A percentile compares a stretch with the other conserved stretches of the same genome.
Evolutionary conservation across 768 basidiomycete genomes (phyloP).

Genomic region (Phylloporus arenicola): DNA sequence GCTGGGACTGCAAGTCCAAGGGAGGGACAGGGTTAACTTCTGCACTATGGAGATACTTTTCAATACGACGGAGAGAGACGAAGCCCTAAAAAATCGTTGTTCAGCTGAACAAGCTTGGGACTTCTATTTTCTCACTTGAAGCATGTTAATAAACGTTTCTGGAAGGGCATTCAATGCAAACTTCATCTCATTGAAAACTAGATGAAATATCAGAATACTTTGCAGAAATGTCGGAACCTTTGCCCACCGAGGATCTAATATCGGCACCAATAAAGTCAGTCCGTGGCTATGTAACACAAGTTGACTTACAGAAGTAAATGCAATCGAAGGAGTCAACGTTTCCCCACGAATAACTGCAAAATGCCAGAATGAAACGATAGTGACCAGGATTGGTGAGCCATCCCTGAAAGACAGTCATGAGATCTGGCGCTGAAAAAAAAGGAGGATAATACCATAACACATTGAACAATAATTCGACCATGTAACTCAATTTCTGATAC

Average conservation of each 20-base stretch:
- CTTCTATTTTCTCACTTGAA: conserved; percentile 49
- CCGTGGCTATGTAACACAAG: not conserved
- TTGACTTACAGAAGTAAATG: conserved; percentile 62
- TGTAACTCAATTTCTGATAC: conserved; percentile 82
- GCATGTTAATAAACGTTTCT: conserved; percentile 84
- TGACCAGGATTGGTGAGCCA: conserved; percentile 51
- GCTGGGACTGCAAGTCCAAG: conserved; percentile 49
- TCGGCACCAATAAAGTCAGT: not conserved
- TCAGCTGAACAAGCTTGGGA: not conserved
- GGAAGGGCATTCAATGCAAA: conserved; percentile 85
- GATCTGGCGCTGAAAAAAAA: not conserved
- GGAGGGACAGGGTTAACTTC: conserved; percentile 67
- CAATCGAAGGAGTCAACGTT: conserved; percentile 72
- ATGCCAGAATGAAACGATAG: conserved; percentile 61
- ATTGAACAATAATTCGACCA: conserved; percentile 67
- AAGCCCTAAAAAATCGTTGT: conserved; percentile 43
- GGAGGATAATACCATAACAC: conserved; percentile 43
- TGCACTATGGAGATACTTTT: conserved; percentile 74
- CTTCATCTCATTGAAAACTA: conserved; percentile 84
- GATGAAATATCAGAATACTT: conserved; percentile 2
- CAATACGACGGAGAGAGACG: conserved; percentile 85
- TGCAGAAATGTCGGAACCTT: not conserved
- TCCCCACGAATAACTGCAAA: conserved; percentile 69
- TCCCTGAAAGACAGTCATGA: conserved; percentile 26
- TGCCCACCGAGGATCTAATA: conserved; percentile 39